Base-by-base conservation (phyloP, 352 stramenopile species). In the Globisporangium paddicum region DNA sequence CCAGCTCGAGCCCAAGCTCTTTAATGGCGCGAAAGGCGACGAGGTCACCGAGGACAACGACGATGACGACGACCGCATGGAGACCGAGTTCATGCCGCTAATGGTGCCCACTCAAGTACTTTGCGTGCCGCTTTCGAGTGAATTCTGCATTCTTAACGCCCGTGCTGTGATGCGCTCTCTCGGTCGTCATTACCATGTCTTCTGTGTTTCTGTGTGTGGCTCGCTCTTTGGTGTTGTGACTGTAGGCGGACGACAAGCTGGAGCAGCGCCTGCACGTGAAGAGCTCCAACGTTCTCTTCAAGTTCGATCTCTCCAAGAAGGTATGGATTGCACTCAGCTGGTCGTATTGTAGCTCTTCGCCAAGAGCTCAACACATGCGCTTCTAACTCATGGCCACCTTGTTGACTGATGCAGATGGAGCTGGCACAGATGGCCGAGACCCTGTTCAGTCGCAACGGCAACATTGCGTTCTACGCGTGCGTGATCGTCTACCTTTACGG, bases 401-500 rank as follows among this genome's bases (percentile, higher is more conserved):
- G 46, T 38, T 21, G 2, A 5, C 8, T 54, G n/a, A 25, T 55
- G 57, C 58, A 95, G 83, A 88, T 93, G 77, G 86, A 95, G 62
- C 59, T 95, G 26, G 83, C 86, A 16, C 77, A 91, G 49, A 94
- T 95, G 77, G 86, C 84, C 7, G 71, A 93, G 45, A 56, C 87
- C 59, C 72, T 95, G 7, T 95, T 91, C 60, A 82, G 61, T 32
- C 75, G 58, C 50, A 69, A 73, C 40, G 82, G 86, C 5, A 77
- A 87, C 46, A 68, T 89, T 19, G 80, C 84, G 5, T 93, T 95
- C 57, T 95, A 93, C 56, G 73, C 70, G 32, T 92, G 80, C 58
- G 75, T 89, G 26, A 85, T 86, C 48, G 77, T 90, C 48, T 95
- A 95, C 53, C 67, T 95, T 0, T 93, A 92, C 50, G 86, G 86